Percentiles rank a stretch among this genome's conserved stretches.
These are phyloP conservation scores for Globisporangium radiosum DNA, from an alignment of 352 stramenopile species.

Conservation along the genomic window DNA sequence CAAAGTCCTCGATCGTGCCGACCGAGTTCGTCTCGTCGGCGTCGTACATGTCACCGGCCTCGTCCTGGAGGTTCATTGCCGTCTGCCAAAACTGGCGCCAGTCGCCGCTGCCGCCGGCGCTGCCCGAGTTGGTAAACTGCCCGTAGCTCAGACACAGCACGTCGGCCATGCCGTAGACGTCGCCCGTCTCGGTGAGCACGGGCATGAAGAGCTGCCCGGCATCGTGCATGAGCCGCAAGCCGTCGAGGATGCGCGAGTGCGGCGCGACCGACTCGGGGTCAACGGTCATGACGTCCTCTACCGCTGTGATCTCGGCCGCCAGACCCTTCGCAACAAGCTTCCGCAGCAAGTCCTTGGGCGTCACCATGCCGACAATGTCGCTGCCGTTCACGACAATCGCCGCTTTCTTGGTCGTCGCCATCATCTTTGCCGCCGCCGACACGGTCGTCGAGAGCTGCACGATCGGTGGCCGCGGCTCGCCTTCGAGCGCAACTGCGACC, in stretches of 20 bases:
- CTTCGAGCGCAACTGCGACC: slow-evolving; percentile 72
- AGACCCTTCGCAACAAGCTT: slow-evolving; percentile 83
- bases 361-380: slow-evolving; percentile 80
- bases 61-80: slow-evolving; percentile 81
- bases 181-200: slow-evolving; percentile 63
- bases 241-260: slow-evolving; percentile 76
- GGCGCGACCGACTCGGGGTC: slow-evolving; percentile 73
- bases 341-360: slow-evolving; percentile 78
- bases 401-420: slow-evolving; percentile 80
- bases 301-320: slow-evolving; percentile 61
- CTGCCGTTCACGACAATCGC: slow-evolving; percentile 70
- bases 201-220: slow-evolving; percentile 82
- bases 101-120: slow-evolving; percentile 52
- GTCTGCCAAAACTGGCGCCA: slow-evolving; percentile 88
- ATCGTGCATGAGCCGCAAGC: slow-evolving; percentile 81
- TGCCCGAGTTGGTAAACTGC: slow-evolving; percentile 80
- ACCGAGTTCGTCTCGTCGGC: slow-evolving; percentile 74
- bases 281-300: slow-evolving; percentile 83
- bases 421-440: slow-evolving; percentile 72
- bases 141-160: slow-evolving; percentile 85
- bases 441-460: slow-evolving; percentile 68
- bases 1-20: slow-evolving; percentile 87
- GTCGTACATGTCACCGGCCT: slow-evolving; percentile 72
- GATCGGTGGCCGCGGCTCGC: slow-evolving; percentile 72
- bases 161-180: slow-evolving; percentile 84